Evolutionary conservation across 2,329 filamentous ascomycete genomes (phyloP).

Genomic region (Penicillium sp.): DNA sequence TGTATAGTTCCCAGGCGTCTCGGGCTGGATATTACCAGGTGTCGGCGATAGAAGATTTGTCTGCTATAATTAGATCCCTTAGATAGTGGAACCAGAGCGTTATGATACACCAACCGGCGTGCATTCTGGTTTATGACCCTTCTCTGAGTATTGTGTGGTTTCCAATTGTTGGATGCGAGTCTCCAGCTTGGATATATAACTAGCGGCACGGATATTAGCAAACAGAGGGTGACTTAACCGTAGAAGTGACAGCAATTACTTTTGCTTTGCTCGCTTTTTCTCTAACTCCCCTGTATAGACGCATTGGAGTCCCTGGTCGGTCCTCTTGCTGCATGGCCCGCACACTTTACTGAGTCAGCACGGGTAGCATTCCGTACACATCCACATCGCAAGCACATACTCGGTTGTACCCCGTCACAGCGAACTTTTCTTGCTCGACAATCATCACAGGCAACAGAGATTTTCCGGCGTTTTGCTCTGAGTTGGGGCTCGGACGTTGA

Average conservation of each 20-base stretch:
- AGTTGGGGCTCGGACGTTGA: neutral
- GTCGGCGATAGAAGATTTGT: conserved; percentile 5
- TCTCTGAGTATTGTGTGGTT: conserved; percentile 9
- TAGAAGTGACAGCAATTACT: conserved; percentile 5
- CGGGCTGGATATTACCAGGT: neutral
- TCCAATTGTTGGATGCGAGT: conserved; percentile 27
- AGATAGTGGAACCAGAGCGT: neutral
- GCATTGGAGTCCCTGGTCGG: conserved; percentile 19
- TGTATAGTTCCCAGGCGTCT: neutral
- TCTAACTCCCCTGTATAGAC: conserved; percentile 30
- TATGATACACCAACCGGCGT: conserved; percentile 7
- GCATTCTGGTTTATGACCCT: conserved; percentile 2
- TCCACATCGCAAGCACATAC: conserved; percentile 16
- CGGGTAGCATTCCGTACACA: conserved; percentile 15
- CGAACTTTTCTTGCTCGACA: conserved; percentile 45
- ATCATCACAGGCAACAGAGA: conserved; percentile 45
- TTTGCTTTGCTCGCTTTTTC: conserved; percentile 27
- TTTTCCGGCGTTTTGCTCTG: conserved; percentile 42
- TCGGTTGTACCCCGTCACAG: conserved; percentile 39
- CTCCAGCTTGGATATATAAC: conserved; percentile 30
- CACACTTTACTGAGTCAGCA: conserved; percentile 24
- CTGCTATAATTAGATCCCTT: neutral
- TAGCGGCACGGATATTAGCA: neutral
- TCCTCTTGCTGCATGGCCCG: conserved; percentile 28
- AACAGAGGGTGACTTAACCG: neutral